Percentiles rank a stretch among this genome's conserved stretches.
Conservation (phyloP, 2,329 filamentous ascomycete species). For the Pseudocercospora musae region DNA sequence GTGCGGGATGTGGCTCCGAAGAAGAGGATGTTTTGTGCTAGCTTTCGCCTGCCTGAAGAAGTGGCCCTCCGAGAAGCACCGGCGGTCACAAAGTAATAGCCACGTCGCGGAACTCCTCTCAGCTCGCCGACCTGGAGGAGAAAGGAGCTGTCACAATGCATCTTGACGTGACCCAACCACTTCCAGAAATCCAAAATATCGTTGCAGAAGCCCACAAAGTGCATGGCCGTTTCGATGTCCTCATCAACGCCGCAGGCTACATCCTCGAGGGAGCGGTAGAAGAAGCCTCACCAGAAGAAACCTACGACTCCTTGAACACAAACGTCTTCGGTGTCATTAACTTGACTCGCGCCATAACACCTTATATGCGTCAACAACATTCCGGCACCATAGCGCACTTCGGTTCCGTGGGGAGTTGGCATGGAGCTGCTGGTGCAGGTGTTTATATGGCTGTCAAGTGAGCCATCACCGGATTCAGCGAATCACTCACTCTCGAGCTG, state of each 20-base stretch:
- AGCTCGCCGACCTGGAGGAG: slow-evolving; percentile 16
- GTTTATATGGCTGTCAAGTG: slow-evolving; percentile 49
- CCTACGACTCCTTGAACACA: slow-evolving; percentile 21
- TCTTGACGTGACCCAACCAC: slow-evolving; percentile 41
- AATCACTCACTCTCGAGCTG: slow-evolving; percentile 46
- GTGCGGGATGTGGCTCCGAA: slow-evolving; percentile 87
- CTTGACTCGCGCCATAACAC: slow-evolving; percentile 24
- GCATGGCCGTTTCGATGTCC: slow-evolving; percentile 39
- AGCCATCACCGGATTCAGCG: slow-evolving; percentile 46
- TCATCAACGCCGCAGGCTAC: slow-evolving; percentile 43
- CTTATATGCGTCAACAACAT: slow-evolving; percentile 23
- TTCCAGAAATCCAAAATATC: slow-evolving; percentile 38
- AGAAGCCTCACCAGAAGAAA: slow-evolving; percentile 19
- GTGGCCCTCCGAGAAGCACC: slow-evolving; percentile 56
- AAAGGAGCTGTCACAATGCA: slow-evolving; percentile 20
- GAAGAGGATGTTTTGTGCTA: slow-evolving; percentile 96
- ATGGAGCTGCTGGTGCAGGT: slow-evolving; percentile 34
- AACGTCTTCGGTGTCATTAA: slow-evolving; percentile 27
- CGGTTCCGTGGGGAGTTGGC: slow-evolving; percentile 49
- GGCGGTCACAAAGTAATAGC: slow-evolving; percentile 47
- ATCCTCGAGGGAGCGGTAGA: slow-evolving; percentile 24
- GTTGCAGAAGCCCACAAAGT: slow-evolving; percentile 34
- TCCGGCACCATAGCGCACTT: slow-evolving; percentile 32
- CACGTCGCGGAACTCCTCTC: slow-evolving; percentile 40
- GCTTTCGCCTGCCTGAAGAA: slow-evolving; percentile 76